These are phyloP conservation scores for Aspergillus sclerotialis DNA, from an alignment of 2,329 filamentous ascomycete genomes.

Conservation along the genomic window DNA sequence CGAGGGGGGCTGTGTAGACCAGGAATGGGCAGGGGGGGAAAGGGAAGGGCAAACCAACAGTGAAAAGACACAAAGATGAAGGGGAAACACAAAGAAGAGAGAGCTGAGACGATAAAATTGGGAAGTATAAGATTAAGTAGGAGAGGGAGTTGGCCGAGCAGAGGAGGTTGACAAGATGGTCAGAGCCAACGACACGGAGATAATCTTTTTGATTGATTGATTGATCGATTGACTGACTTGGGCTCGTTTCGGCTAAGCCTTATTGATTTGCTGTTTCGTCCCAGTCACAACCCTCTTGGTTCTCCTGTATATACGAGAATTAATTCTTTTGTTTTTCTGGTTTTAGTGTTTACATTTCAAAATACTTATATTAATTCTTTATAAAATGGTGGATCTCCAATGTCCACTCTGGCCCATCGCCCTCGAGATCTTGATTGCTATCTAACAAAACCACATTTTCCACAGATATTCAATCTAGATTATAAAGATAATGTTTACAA, in stretches of 20 bases:
- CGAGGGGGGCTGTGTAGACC: not conserved
- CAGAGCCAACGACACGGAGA: not conserved
- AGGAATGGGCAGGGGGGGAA: slow-evolving; percentile 9
- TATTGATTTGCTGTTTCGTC: not conserved
- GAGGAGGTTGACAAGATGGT: not conserved
- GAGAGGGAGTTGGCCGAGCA: no score
- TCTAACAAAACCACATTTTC: no score
- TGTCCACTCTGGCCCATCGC: no score
- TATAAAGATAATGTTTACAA: no score
- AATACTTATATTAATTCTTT: not conserved
- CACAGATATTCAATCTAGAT: no score
- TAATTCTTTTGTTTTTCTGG: not conserved
- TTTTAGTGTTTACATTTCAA: not conserved
- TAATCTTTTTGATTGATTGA: not conserved
- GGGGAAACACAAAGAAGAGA: slow-evolving; percentile 3
- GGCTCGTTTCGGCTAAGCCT: no score
- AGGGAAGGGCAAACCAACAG: slow-evolving; percentile 4
- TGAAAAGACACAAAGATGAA: slow-evolving; percentile 5
- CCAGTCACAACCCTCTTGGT: not conserved
- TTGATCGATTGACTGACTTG: no score
- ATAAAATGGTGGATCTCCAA: not conserved
- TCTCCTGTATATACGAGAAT: not conserved
- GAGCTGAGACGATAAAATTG: no score
- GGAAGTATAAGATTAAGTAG: no score
- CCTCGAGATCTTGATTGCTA: no score